A percentile compares a stretch with the other conserved stretches of the same genome.
These are phyloP conservation scores for Penicillium griseofulvum DNA, from an alignment of 2,329 filamentous ascomycete species.

Conservation along the genomic window DNA sequence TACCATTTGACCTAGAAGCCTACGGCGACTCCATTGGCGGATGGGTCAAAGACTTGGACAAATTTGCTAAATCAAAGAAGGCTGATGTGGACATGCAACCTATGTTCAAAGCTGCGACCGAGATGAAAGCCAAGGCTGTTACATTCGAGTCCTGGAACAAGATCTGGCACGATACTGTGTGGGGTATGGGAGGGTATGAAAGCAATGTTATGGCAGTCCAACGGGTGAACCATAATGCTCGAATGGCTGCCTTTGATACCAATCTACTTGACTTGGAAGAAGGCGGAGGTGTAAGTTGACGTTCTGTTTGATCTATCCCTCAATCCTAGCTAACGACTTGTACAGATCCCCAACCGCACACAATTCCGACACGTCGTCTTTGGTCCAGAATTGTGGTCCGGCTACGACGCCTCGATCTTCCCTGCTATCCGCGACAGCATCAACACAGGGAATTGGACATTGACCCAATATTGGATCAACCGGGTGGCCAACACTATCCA, in stretches of 20 bases:
- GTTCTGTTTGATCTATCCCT: not conserved
- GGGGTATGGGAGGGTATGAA: conserved; percentile 73
- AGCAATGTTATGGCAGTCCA: conserved; percentile 63
- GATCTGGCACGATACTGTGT: conserved; percentile 70
- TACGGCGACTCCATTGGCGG: conserved; percentile 66
- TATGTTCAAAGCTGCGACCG: conserved; percentile 61
- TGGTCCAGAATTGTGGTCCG: conserved; percentile 75
- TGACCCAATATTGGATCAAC: conserved; percentile 66
- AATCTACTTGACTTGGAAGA: conserved; percentile 72
- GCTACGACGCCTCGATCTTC: conserved; percentile 67
- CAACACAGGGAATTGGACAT: conserved; percentile 66
- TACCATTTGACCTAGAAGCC: conserved; percentile 75
- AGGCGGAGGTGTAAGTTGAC: conserved; percentile 67
- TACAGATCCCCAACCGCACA: conserved; percentile 74
- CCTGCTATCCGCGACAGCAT: conserved; percentile 83
- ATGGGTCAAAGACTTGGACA: conserved; percentile 66
- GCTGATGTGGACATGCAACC: conserved; percentile 55
- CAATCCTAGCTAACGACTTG: conserved; percentile 12
- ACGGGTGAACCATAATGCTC: conserved; percentile 73
- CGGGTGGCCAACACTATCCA: conserved; percentile 69
- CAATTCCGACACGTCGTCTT: conserved; percentile 95
- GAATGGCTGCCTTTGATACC: conserved; percentile 78
- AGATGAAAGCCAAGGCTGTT: conserved; percentile 59
- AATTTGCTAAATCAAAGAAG: conserved; percentile 60
- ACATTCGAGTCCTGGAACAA: conserved; percentile 74